Base-by-base conservation (phyloP, 495 filamentous ascomycete genomes). In the Penicillium desertorum region DNA sequence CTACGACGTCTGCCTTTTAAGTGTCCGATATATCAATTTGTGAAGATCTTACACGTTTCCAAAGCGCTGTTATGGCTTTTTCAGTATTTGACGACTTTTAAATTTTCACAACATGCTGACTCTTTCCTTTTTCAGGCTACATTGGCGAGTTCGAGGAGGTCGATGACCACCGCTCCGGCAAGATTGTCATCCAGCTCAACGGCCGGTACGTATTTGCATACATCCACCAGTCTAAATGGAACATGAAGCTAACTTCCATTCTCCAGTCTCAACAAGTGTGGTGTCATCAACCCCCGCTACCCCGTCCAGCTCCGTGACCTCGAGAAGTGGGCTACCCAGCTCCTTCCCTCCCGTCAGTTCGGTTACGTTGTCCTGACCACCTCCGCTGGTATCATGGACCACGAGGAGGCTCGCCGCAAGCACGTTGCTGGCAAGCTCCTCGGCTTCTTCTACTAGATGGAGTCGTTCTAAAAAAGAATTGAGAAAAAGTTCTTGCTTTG, bases 101-200 rank as follows among this genome's bases (percentile, higher is more conserved):
- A 84, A 86, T 83, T 76, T 81, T 86, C 83, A 88, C 88, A 78
- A 96, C 88, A 96, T 85, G 66, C 86, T 91, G 74, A 92, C 72
- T 64, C 34, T 47, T 65, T 51, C 61, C 47, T 49, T 64, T 61
- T 60, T 42, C 72, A 96, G 94, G 94, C 72, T 98, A 97, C 83
- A 97, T 98, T 77, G 94, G 93, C 81, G 95, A 98, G 81, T 98
- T 98, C 79, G 95, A 98, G 84, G 91, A 97, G 81, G 90, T 98
- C 69, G 94, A 98, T 72, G 91, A 98, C 82, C 94, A 98, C 86
- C 90, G 94, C 71, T 91, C 90, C 71, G 94, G 91, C 83, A 96
- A 96, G 86, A 95, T 97, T 63, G 91, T 96, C 70, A 91, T 96
- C 78, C 90, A 96, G 81, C 87, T 96, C 62, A 94, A 90, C 78